A percentile compares a stretch with the other conserved stretches of the same genome.
These are phyloP conservation scores for Didymella lethalis DNA, from an alignment of 2,329 filamentous ascomycete genomes.

Conservation along the genomic window DNA sequence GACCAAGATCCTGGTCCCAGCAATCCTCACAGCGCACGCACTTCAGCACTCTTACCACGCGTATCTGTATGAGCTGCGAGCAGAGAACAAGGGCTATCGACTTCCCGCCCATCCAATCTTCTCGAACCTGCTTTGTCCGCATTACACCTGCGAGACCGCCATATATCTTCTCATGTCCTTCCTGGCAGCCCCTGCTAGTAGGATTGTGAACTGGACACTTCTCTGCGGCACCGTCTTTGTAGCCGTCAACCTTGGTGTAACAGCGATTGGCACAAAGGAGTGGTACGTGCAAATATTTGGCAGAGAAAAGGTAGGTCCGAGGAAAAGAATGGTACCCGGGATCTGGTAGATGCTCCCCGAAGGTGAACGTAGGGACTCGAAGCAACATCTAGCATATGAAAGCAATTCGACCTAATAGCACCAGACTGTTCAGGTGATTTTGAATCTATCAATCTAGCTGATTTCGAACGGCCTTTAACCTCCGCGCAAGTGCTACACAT, in stretches of 20 bases:
- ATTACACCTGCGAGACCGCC: constrained; percentile 88
- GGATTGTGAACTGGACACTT: constrained; percentile 75
- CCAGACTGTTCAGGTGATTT: constrained; percentile 8
- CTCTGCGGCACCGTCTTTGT: constrained; percentile 76
- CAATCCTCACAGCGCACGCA: constrained; percentile 74
- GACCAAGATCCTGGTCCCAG: constrained; percentile 62
- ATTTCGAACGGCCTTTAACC: constrained; percentile 4
- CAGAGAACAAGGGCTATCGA: constrained; percentile 71
- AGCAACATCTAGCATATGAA: constrained; percentile 10
- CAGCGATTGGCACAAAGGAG: constrained; percentile 75
- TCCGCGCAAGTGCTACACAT: constrained; percentile 5
- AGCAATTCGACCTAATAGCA: constrained; percentile 5
- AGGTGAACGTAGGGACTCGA: constrained; percentile 11
- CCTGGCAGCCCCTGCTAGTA: constrained; percentile 72
- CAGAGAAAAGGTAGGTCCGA: constrained; percentile 37
- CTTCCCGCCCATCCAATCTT: constrained; percentile 80
- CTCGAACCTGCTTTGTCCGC: constrained; percentile 76
- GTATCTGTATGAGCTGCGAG: constrained; percentile 55
- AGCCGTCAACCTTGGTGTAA: constrained; percentile 78
- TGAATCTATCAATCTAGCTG: not conserved
- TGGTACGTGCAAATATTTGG: constrained; percentile 57
- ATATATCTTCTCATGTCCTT: constrained; percentile 83
- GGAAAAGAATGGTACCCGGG: constrained; percentile 44
- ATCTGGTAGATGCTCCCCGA: constrained; percentile 37
- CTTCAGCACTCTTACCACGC: constrained; percentile 72